Conservation (phyloP, 2,329 filamentous ascomycete species). For the Aspergillus nomiae region DNA sequence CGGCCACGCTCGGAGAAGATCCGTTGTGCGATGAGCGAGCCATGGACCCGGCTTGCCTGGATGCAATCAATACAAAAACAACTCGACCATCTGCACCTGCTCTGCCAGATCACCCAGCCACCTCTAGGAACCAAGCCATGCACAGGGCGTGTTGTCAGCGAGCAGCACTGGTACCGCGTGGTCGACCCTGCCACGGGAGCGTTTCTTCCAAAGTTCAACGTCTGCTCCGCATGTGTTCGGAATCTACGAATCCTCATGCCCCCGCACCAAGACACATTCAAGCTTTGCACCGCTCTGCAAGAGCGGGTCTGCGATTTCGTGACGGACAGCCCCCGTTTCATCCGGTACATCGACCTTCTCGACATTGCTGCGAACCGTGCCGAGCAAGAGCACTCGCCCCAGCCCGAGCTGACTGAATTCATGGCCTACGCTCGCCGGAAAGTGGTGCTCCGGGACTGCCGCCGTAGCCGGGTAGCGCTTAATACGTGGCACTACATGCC, state of each 20-base stretch:
- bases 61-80: constrained; percentile 73
- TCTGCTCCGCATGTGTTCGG: constrained; percentile 74
- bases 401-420: constrained; percentile 61
- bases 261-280: constrained; percentile 67
- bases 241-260: constrained; percentile 75
- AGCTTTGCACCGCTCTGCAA: constrained; percentile 46
- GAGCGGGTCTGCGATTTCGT: constrained; percentile 70
- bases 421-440: constrained; percentile 65
- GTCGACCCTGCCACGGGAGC: constrained; percentile 66
- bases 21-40: constrained; percentile 76
- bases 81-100: constrained; percentile 65
- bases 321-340: constrained; percentile 59
- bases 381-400: constrained; percentile 31
- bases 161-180: constrained; percentile 75
- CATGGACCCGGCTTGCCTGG: constrained; percentile 86
- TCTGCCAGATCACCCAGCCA: constrained; percentile 69
- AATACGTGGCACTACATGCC: constrained; percentile 79
- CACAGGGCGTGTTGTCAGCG: constrained; percentile 57
- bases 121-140: constrained; percentile 59
- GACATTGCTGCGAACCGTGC: constrained; percentile 53
- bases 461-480: constrained; percentile 62
- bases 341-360: constrained; percentile 58
- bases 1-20: constrained; percentile 61
- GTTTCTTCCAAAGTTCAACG: constrained; percentile 69
- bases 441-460: constrained; percentile 63